A percentile compares a stretch with the other conserved stretches of the same genome.
phyloP scores from a whole-genome alignment of 345 rosid genomes.

The Aurinia saxatilis region DNA sequence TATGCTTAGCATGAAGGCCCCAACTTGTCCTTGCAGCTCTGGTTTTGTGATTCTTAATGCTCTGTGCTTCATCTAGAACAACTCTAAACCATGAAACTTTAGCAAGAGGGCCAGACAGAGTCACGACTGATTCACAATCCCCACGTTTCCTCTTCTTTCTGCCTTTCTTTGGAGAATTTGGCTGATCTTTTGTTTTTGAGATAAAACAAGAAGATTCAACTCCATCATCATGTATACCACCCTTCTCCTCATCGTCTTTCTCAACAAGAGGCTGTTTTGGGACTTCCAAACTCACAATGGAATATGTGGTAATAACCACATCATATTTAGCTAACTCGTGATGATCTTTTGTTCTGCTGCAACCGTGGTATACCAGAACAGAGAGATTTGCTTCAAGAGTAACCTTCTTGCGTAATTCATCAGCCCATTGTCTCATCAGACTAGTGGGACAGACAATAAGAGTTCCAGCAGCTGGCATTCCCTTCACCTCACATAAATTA shows the following conservation, averaged over 20 bases:
- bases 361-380: constrained; percentile 74
- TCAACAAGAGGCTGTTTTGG: constrained; percentile 62
- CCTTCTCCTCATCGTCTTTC: constrained; percentile 46
- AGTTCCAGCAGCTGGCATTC: constrained; percentile 84
- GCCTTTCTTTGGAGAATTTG: constrained; percentile 26
- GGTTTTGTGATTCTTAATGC: constrained; percentile 92
- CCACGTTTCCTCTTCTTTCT: constrained; percentile 39
- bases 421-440: constrained; percentile 80
- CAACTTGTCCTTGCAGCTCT: constrained; percentile 96
- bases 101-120: constrained; percentile 72
- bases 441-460: constrained; percentile 92
- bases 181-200: constrained; percentile 36
- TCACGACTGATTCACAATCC: constrained; percentile 36
- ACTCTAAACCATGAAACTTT: constrained; percentile 94
- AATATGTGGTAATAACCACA: constrained; percentile 85
- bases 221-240: constrained; percentile 32
- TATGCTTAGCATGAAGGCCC: constrained; percentile 96
- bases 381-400: constrained; percentile 52
- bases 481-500: constrained; percentile 33
- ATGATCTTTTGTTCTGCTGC: constrained; percentile 74
- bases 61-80: constrained; percentile 95
- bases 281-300: constrained; percentile 88
- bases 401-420: constrained; percentile 74
- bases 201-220: constrained; percentile 23
- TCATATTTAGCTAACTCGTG: constrained; percentile 65